Base-by-base conservation (phyloP, 2,329 filamentous ascomycete genomes). In the Exophiala oligosperma region DNA sequence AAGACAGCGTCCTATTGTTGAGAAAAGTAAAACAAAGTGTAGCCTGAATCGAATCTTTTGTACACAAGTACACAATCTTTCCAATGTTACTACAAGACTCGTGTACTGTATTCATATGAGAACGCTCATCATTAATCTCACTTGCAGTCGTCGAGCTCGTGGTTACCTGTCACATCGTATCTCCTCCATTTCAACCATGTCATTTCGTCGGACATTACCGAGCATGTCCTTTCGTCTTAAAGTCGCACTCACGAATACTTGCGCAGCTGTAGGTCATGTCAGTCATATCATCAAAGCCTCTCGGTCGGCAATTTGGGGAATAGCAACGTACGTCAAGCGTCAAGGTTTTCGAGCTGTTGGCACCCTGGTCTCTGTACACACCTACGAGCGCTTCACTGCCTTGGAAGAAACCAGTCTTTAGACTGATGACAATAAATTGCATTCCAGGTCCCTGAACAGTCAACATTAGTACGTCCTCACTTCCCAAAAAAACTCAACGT, bases 351-450 rank as follows among this genome's bases (percentile, higher is more conserved):
- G 90, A 95, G 69, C 89, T 95, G 76, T 97, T 99, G 57, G 91
- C 90, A 56, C 88, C 86, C 77, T 99, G 94, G 71, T 99, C 95
- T 65, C 94, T 83, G 79, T 96, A 97, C 9, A 99, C 92, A 52
- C 94, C 94, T 3, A 99, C 92, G 67, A 99, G 75, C 61, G 92
- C 95, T 80, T 99, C 92, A 70, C 91, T 96, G 73, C 95, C 90
- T 76, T 99, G 92, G 78, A 97, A 99, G 56, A 99, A 80, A 1
- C 92, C 92, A 0, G 92, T 90, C 82, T 99, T 99, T 72, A 99
- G 82, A 77, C 87, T 92, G 74, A 99, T 99, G 66, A 99, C 94
- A 61, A 99, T 95, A 68, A 99, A 99, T 74, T 99, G 94, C 92
- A 97, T 97, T 12, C 95, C 95, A 1, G 94, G 94, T 0, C 91